Conservation (phyloP, 352 stramenopile species). For the Globisporangium mamillatum region DNA sequence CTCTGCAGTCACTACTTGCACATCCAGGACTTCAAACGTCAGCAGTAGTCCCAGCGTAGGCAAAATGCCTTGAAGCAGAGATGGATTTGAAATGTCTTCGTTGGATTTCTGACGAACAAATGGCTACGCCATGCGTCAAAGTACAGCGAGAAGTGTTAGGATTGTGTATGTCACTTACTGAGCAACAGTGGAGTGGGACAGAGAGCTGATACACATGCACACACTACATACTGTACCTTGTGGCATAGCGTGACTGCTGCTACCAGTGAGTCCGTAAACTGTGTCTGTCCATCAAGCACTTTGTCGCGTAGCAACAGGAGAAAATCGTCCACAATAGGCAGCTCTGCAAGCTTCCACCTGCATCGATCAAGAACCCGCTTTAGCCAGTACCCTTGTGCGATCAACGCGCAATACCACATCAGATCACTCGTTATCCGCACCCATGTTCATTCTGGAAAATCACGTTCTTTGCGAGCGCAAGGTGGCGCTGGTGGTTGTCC, state of each 20-base stretch:
- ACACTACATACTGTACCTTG: slow-evolving; percentile 29
- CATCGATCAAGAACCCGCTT: background rate
- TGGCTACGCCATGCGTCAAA: slow-evolving; percentile 27
- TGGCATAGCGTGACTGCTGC: slow-evolving; percentile 36
- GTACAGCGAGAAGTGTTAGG: background rate
- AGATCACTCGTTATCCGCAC: slow-evolving; percentile 19
- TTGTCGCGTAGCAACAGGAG: slow-evolving; percentile 58
- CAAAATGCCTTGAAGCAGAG: slow-evolving; percentile 43
- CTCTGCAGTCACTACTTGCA: slow-evolving; percentile 62
- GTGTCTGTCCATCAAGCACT: slow-evolving; percentile 33
- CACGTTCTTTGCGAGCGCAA: slow-evolving; percentile 77
- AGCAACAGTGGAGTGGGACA: background rate
- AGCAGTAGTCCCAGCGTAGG: slow-evolving; percentile 58
- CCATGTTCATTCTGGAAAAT: slow-evolving; percentile 68
- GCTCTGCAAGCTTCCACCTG: slow-evolving; percentile 69
- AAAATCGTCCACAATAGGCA: slow-evolving; percentile 61
- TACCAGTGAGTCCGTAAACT: slow-evolving; percentile 45
- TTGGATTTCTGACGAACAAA: slow-evolving; percentile 75
- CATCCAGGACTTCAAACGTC: slow-evolving; percentile 47
- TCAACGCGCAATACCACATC: background rate
- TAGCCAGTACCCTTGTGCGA: background rate
- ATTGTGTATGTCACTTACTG: background rate
- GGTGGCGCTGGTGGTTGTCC: slow-evolving; percentile 61
- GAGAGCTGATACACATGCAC: background rate
- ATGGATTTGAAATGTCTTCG: slow-evolving; percentile 68